Evolutionary conservation across 2,329 filamentous ascomycete genomes (phyloP), one percentile per base, ranked within the genome.

Genomic region (Sarocladium oryzae): DNA sequence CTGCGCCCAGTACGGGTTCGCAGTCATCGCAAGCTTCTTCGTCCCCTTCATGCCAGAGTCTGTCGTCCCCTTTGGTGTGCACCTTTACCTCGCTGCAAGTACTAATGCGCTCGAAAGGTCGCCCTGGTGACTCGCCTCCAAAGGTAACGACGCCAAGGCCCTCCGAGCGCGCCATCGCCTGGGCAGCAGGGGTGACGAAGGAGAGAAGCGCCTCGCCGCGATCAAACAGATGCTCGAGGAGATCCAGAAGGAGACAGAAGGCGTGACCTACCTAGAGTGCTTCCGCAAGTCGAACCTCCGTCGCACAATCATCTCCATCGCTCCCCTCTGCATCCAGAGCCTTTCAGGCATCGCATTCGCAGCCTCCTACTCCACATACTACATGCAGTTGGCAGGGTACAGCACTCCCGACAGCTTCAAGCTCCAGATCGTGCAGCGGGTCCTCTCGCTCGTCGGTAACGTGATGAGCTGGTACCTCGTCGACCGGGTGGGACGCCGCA

Each of bases 361-460:
- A 1, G 57, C 64, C 2, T 56, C 58, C 6, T 73, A 73, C 53
- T 59, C 60, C n/a, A 71, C 69, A 2, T 73, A 73, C 57, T 73
- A 72, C 55, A 60, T 66, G 45, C 66, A 74, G 52, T 59, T 73
- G 2, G 69, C 71, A 9, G 70, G 70, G 8, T 71, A 66, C 54
- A 62, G 60, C 37, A 66, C 64, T 0, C 49, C 54, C 2, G 62
- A 60, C 52, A 65, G 61, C 50, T 72, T 70, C 58, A 65, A 59
- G 49, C 58, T 72, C 1, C 63, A 69, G 49, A 72, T 72, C 40
- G 60, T 55, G 9, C 53, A 57, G 23, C 54, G 54, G 35, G 53
- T 55, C 8, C 23, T 58, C 15, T 57, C 55, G 3, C 61, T 66
- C 28, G 33, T 61, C 6, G 66, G 66, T 9, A 66, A 64, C 33